Base-by-base conservation (phyloP, 2,329 filamentous ascomycete genomes). In the Polytolypa hystricis region DNA sequence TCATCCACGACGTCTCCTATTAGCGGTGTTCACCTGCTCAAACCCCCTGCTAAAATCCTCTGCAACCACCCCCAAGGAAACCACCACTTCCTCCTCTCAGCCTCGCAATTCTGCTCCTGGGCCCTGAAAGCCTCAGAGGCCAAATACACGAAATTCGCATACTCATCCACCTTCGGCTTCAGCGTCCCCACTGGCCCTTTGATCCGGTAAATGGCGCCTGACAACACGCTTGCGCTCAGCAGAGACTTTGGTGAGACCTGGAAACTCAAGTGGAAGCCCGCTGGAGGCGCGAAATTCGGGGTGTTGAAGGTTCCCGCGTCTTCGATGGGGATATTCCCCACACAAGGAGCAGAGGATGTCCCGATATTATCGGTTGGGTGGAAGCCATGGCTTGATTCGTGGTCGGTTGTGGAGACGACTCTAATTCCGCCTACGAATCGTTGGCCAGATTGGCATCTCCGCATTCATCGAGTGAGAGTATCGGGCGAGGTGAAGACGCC, bases 71-170 rank as follows among this genome's bases (percentile, higher is more conserved):
- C 42, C 12, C 16, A 50, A 4, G 38, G 37, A 6, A 42, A 44
- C 9, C 65, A 69, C 33, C 65, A 67, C 37, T 69, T 65, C 41
- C 47, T 66, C 17, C 52, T 67, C 0, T 62, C 62, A 0, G 52
- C 57, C 0, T 62, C 59, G 0, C 64, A 67, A 26, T 64, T 61
- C 15, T 54, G 55, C 1, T 50, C 41, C 4, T 60, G 53, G 53
- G 54, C 53, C 0, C 55, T 62, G 43, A 65, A 66, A 41, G 59
- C 58, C 0, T 56, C 45, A 0, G 52, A 66, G 40, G 62, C 66
- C 2, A 69, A 69, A 35, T 69, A 69, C 40, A 55, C 55, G 41
- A 69, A 68, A 40, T 66, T 69, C 28, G 64, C 64, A 3, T 69
- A 70, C 44, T 70, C 67, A 0, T 70, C 67, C 0, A 47, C 62